These are phyloP conservation scores for Sporobolomyces roseus DNA, from an alignment of 768 basidiomycete genomes.

Conservation along the genomic window DNA sequence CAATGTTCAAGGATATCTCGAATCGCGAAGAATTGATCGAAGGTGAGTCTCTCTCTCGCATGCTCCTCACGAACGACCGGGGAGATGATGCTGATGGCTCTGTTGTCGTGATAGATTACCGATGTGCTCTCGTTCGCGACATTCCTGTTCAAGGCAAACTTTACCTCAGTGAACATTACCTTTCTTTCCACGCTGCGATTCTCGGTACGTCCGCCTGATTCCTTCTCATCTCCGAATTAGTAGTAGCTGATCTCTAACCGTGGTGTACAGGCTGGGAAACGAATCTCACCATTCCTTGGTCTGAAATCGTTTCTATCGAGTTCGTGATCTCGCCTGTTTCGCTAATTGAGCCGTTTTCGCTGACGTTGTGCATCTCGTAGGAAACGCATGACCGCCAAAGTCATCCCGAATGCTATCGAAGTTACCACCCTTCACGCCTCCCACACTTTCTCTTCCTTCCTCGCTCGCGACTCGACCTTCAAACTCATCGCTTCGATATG, in stretches of 20 bases:
- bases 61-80: neutral
- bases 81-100: neutral
- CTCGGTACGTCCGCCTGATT: slow-evolving; percentile 19
- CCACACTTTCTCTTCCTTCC: slow-evolving; percentile 79
- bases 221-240: too few relatives aligned
- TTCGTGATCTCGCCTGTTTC: neutral
- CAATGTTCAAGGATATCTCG: slow-evolving; percentile 77
- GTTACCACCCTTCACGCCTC: slow-evolving; percentile 56
- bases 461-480: slow-evolving; percentile 86
- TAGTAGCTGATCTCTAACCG: neutral
- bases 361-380: neutral
- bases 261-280: slow-evolving; percentile 54
- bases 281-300: slow-evolving; percentile 77
- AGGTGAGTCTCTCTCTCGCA: slow-evolving; percentile 56
- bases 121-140: slow-evolving; percentile 28
- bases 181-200: slow-evolving; percentile 29
- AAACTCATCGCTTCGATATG: slow-evolving; percentile 93
- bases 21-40: slow-evolving; percentile 96
- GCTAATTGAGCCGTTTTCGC: neutral
- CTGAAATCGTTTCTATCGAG: slow-evolving; percentile 78
- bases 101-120: slow-evolving; percentile 19
- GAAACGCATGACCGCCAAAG: slow-evolving; percentile 94
- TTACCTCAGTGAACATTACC: slow-evolving; percentile 23
- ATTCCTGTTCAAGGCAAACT: slow-evolving; percentile 28
- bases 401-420: slow-evolving; percentile 93